A percentile compares a stretch with the other conserved stretches of the same genome.
phyloP scores from a whole-genome alignment of 768 basidiomycete species.

The Amanita pallidorosea region DNA sequence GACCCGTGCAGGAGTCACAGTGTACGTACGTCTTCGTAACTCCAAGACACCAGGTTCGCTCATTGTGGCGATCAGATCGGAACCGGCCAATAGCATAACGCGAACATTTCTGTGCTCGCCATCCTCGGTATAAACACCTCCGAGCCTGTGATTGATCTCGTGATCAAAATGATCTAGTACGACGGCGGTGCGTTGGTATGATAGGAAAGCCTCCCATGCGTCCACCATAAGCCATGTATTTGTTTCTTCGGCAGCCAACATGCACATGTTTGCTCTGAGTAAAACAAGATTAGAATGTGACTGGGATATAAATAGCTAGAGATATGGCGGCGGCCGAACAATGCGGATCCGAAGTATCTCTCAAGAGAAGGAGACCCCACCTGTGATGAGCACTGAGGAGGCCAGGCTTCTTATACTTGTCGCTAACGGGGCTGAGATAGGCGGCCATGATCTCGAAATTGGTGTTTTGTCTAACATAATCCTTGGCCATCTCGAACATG shows the following conservation, averaged over 20 bases:
- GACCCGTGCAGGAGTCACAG: slow-evolving; percentile 6
- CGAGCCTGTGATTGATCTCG: slow-evolving; percentile 79
- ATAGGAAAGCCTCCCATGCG: slow-evolving; percentile 93
- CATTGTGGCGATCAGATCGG: slow-evolving; percentile 96
- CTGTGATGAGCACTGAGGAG: slow-evolving; percentile 80
- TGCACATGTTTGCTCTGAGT: slow-evolving; percentile 75
- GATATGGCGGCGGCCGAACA: not conserved
- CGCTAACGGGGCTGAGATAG: slow-evolving; percentile 93
- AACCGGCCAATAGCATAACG: slow-evolving; percentile 95
- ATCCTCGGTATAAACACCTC: slow-evolving; percentile 66
- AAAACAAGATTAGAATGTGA: slow-evolving; percentile 10
- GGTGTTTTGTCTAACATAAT: slow-evolving; percentile 87
- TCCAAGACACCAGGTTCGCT: slow-evolving; percentile 98
- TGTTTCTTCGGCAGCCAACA: slow-evolving; percentile 81
- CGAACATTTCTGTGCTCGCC: slow-evolving; percentile 68
- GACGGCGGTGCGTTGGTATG: slow-evolving; percentile 92
- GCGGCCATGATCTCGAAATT: slow-evolving; percentile 91
- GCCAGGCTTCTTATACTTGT: slow-evolving; percentile 95
- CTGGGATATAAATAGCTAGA: slow-evolving; percentile 4
- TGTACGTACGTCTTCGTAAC: slow-evolving; percentile 76
- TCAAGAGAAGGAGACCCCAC: slow-evolving; percentile 38
- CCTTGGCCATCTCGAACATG: slow-evolving; percentile 99
- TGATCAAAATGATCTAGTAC: slow-evolving; percentile 97
- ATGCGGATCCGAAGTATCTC: not conserved
- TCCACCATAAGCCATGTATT: slow-evolving; percentile 96